phyloP scores from a whole-genome alignment of 2,329 filamentous ascomycete genomes.

The Claviceps maximensis region DNA sequence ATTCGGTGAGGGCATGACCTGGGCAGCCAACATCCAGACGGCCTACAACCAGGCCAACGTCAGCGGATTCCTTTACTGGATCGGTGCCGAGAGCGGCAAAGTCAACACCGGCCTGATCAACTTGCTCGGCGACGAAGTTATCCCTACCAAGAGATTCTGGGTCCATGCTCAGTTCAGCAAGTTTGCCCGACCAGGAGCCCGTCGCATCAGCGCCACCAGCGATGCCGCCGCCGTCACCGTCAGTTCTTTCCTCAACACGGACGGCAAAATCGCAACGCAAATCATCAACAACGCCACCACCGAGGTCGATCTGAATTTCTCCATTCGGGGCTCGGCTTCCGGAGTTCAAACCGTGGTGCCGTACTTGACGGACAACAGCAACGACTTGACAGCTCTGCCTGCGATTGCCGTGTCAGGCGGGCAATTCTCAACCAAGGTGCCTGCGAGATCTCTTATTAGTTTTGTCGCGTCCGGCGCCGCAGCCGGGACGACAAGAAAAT shows the following conservation, averaged over 20 bases:
- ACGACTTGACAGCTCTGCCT: not conserved
- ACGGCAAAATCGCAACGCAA: not conserved
- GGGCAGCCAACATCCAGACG: not conserved
- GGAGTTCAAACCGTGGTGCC: not conserved
- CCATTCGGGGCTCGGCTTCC: too few species aligned
- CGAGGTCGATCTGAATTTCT: not conserved
- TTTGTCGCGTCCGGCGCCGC: not conserved
- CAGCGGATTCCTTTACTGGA: not conserved
- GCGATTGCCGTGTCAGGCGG: not conserved
- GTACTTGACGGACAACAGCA: not conserved
- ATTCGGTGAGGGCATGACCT: not conserved
- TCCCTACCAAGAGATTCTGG: not conserved
- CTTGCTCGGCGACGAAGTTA: not conserved
- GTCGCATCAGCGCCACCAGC: not conserved
- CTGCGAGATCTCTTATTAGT: not conserved
- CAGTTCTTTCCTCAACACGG: not conserved
- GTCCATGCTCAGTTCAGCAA: not conserved
- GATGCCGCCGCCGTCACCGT: not conserved
- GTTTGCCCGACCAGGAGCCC: not conserved
- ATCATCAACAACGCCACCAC: not conserved
- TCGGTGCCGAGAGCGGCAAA: not conserved
- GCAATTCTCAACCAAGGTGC: not conserved
- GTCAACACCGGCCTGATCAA: not conserved
- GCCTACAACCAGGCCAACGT: not conserved
- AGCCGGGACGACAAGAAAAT: too few species aligned